phyloP scores from a whole-genome alignment of 768 basidiomycete species.

The Galerina sulciceps region DNA sequence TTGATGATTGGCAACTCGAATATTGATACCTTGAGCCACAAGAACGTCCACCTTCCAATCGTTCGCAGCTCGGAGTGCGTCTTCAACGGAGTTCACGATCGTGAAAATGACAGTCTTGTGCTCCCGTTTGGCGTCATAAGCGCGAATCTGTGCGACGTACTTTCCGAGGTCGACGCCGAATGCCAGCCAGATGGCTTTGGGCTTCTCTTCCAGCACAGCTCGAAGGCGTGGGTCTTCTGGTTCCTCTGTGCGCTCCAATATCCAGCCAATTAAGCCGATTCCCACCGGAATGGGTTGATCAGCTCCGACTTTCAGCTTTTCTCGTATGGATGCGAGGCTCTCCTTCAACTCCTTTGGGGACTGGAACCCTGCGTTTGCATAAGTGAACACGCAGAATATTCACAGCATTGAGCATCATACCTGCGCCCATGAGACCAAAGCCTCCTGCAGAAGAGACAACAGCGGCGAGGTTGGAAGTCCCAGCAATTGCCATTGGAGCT shows the following conservation, averaged over 20 bases:
- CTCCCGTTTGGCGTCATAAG: constrained; percentile 36
- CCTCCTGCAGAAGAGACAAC: not conserved
- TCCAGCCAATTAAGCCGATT: constrained; percentile 64
- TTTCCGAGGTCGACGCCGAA: constrained; percentile 55
- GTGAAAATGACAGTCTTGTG: constrained; percentile 57
- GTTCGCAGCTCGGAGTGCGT: constrained; percentile 49
- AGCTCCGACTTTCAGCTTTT: not conserved
- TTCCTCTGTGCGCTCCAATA: constrained; percentile 46
- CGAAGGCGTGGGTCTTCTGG: constrained; percentile 40
- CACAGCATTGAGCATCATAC: not conserved
- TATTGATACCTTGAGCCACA: no score
- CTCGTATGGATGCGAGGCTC: not conserved
- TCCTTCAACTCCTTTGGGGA: not conserved
- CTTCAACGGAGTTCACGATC: constrained; percentile 50
- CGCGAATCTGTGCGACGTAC: constrained; percentile 56
- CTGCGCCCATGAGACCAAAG: constrained; percentile 2
- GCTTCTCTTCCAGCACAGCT: constrained; percentile 44
- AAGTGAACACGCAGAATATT: no score
- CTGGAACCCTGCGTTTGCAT: not conserved
- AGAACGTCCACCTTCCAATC: constrained; percentile 62
- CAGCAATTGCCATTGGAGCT: not conserved
- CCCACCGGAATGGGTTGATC: not conserved
- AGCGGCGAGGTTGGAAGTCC: not conserved
- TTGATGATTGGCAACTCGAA: no score
- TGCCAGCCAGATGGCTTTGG: constrained; percentile 59